Base-by-base conservation (phyloP, 495 filamentous ascomycete genomes). In the Penicillium simplicissimum region DNA sequence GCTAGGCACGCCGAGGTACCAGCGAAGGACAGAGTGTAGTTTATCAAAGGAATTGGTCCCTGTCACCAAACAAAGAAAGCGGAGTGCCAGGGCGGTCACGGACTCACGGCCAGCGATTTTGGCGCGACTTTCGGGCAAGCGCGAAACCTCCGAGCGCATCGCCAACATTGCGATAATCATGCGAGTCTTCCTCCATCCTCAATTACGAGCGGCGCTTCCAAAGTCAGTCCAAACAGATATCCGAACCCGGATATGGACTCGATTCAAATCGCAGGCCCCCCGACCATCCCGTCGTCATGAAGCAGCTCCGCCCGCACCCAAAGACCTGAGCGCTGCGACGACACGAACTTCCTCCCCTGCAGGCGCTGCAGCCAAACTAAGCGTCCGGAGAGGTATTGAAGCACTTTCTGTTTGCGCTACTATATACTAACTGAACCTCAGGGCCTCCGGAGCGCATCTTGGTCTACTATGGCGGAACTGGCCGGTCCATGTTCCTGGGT, bases 381-480 rank as follows among this genome's bases (percentile, higher is more conserved):
- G 58, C 8, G 53, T 69, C 7, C 57, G 73, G 63, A 67, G 61
- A 73, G 79, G 77, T 78, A 70, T 17, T 53, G 7, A 10, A 23
- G 8, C 21, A n/a, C n/a, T 8, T 2, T 5, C 23, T 3, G 8
- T 6, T 6, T 14, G 5, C 11, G 13, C 3, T 23, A n/a, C 8
- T 23, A 36, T 25, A 42, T 53, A 34, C 58, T 64, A 15, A 64
- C 5, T 33, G 6, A 9, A 19, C 37, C 52, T 35, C 52, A 79
- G 77, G 72, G 1, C 75, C 75, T 31, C 78, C 78, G 52, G 88
- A 91, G 65, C 77, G 77, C 14, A 76, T 93, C 10, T 76, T 90
- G 58, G 80, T 94, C 61, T 93, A 89, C 66, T 85, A 91, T 80
- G 87, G 86, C 42, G 90, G 90, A 62, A 88, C 84, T 8, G 80